Conservation (phyloP, 805 yeast species). For the Debaryomyces hansenii region DNA sequence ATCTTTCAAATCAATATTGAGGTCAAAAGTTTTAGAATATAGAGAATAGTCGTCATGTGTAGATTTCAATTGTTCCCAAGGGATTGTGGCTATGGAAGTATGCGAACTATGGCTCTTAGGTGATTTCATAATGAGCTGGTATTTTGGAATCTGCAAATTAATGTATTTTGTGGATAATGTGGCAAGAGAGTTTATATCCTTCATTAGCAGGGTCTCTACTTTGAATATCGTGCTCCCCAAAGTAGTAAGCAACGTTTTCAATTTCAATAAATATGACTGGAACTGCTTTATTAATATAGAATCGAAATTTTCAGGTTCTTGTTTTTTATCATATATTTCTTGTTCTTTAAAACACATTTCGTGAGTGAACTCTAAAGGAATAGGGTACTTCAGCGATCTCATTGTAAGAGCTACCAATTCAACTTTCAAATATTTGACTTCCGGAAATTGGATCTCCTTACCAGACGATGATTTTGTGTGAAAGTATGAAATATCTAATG, state of each 20-base stretch:
- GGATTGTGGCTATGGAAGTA: slow-evolving; percentile 21
- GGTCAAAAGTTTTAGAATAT: slow-evolving; percentile 27
- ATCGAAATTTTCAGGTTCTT: slow-evolving; percentile 30
- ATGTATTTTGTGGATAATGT: slow-evolving; percentile 33
- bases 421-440: slow-evolving; percentile 30
- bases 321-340: slow-evolving; percentile 23
- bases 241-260: slow-evolving; percentile 28
- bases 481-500: slow-evolving; percentile 31
- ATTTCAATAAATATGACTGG: slow-evolving; percentile 23
- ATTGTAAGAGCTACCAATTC: slow-evolving; percentile 39
- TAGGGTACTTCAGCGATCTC: slow-evolving; percentile 31
- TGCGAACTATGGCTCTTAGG: slow-evolving; percentile 18
- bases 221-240: slow-evolving; percentile 34
- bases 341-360: slow-evolving; percentile 39
- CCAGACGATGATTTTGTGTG: slow-evolving; percentile 9
- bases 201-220: slow-evolving; percentile 36
- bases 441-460: slow-evolving; percentile 21
- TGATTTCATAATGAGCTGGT: slow-evolving; percentile 12
- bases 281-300: slow-evolving; percentile 33
- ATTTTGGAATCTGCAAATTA: slow-evolving; percentile 24
- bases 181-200: slow-evolving; percentile 37
- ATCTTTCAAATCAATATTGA: slow-evolving; percentile 27
- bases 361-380: slow-evolving; percentile 42
- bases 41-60: slow-evolving; percentile 15
- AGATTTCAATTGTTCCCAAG: slow-evolving; percentile 26